These are phyloP conservation scores for Termitomyces sp. DNA, from an alignment of 768 basidiomycete species.

Conservation along the genomic window DNA sequence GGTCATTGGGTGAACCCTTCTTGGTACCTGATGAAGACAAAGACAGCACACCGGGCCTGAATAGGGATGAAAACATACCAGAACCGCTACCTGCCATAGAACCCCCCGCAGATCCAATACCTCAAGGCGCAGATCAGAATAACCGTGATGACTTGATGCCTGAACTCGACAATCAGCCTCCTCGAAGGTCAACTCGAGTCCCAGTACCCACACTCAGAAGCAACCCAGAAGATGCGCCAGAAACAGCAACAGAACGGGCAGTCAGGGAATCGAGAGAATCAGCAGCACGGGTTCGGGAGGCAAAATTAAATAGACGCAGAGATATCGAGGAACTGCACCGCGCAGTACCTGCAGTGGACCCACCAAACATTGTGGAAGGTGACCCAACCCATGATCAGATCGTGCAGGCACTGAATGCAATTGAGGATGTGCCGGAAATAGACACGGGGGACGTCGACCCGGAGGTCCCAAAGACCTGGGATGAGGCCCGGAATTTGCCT, in stretches of 20 bases:
- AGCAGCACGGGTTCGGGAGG: background rate
- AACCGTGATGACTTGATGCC: background rate
- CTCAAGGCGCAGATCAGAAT: background rate
- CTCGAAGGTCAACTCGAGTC: background rate
- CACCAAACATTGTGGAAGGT: background rate
- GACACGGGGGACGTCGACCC: background rate
- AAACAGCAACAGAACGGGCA: background rate
- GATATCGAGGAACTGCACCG: background rate
- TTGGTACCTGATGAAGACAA: background rate
- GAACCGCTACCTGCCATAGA: background rate
- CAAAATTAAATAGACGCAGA: background rate
- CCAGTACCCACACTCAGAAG: background rate
- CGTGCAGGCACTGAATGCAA: background rate
- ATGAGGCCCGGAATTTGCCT: background rate
- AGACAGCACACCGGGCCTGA: background rate
- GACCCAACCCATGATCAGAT: background rate
- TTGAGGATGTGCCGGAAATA: background rate
- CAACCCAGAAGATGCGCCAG: background rate
- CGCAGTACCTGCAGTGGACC: background rate
- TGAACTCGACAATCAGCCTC: background rate
- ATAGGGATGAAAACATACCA: background rate
- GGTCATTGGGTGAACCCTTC: background rate
- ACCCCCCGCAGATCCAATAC: background rate
- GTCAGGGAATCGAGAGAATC: background rate
- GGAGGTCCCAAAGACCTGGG: no score